Evolutionary conservation across 2,329 filamentous ascomycete genomes (phyloP).

Genomic region (Xylaria polymorpha): DNA sequence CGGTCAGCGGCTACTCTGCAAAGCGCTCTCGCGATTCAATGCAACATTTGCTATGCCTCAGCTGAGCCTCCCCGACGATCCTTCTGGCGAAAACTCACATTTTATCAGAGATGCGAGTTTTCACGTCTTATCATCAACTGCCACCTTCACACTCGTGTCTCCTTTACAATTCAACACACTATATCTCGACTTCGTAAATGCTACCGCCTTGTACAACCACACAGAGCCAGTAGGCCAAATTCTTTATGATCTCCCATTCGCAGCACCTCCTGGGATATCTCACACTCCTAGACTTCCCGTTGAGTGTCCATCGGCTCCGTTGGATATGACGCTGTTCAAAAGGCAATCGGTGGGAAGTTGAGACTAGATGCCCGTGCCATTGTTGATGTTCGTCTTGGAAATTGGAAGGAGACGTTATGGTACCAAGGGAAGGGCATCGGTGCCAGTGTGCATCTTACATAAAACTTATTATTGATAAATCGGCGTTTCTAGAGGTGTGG

Average conservation of each 20-base stretch:
- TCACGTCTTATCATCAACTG: conserved; percentile 87
- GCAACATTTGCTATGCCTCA: conserved; percentile 78
- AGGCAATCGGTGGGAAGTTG: conserved; percentile 82
- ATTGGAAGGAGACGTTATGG: conserved; percentile 79
- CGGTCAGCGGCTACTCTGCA: conserved; percentile 75
- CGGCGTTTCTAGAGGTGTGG: conserved; percentile 13
- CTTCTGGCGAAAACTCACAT: conserved; percentile 61
- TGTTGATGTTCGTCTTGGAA: conserved; percentile 78
- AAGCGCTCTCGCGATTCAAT: conserved; percentile 76
- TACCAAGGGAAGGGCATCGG: conserved; percentile 78
- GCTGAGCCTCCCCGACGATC: conserved; percentile 67
- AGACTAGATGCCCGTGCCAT: conserved; percentile 82
- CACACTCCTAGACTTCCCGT: conserved; percentile 83
- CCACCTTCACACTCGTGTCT: conserved; percentile 84
- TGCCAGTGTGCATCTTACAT: conserved; percentile 55
- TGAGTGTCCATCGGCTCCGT: conserved; percentile 78
- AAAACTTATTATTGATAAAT: conserved; percentile 9
- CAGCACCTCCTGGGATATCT: conserved; percentile 78
- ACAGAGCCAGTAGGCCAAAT: conserved; percentile 83
- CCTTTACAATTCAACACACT: conserved; percentile 79
- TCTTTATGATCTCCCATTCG: conserved; percentile 77
- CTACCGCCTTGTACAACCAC: conserved; percentile 86
- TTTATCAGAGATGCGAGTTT: conserved; percentile 90
- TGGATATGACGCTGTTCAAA: conserved; percentile 83
- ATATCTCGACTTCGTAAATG: conserved; percentile 82